These are phyloP conservation scores for Russula sp. DNA, from an alignment of 768 basidiomycete genomes.

Conservation along the genomic window DNA sequence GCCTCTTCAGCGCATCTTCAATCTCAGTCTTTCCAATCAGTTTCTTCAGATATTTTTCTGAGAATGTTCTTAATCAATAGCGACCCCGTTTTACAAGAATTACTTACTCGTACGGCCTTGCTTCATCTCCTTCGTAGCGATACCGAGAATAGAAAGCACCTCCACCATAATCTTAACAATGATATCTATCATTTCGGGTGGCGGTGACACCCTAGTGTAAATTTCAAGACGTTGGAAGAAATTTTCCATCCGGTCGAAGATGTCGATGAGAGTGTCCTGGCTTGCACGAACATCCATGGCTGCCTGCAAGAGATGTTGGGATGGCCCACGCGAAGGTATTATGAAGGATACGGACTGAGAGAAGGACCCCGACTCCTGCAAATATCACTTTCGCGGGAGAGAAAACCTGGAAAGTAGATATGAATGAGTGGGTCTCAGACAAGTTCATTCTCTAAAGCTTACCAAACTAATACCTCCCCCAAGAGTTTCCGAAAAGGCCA, in stretches of 20 bases:
- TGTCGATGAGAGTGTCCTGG: not conserved
- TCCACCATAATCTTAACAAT: not conserved
- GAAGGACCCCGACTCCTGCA: not conserved
- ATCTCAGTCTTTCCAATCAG: not conserved
- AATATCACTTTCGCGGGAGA: not conserved
- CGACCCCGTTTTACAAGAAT: not conserved
- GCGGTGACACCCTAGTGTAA: too few species aligned
- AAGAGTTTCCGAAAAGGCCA: not conserved
- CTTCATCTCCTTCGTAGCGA: not conserved
- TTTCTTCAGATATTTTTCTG: not conserved
- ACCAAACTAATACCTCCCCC: not conserved
- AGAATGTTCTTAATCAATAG: not conserved
- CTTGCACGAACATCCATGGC: not conserved
- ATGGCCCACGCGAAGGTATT: not conserved
- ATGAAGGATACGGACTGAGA: not conserved
- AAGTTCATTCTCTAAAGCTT: not conserved
- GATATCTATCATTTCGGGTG: too few species aligned
- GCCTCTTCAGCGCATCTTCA: not conserved
- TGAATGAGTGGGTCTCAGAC: not conserved
- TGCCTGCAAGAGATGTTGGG: not conserved
- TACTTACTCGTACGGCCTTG: not conserved
- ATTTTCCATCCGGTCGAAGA: constrained; percentile 1
- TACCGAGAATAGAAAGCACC: not conserved
- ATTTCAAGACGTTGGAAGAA: not conserved
- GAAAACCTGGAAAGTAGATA: not conserved